A percentile compares a stretch with the other conserved stretches of the same genome.
Evolutionary conservation across 2,329 filamentous ascomycete species (phyloP).

Genomic region (Epichloe gansuensis): DNA sequence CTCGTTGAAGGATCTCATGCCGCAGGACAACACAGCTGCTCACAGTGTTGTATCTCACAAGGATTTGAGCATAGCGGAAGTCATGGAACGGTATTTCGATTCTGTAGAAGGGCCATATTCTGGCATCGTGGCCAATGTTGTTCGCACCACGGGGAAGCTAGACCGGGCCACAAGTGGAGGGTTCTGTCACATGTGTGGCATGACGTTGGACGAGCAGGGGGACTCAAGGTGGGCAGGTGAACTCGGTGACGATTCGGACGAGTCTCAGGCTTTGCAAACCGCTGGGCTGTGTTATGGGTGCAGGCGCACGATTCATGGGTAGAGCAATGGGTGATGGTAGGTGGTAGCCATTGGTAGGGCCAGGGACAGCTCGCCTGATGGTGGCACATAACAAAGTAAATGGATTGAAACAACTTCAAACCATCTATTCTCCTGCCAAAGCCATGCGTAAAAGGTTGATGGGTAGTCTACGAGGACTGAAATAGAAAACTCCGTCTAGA

Average conservation of each 20-base stretch:
- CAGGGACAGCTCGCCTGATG: not conserved
- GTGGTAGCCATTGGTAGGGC: not conserved
- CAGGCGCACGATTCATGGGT: slow-evolving; percentile 48
- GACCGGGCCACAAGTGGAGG: slow-evolving; percentile 30
- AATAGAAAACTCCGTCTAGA: slow-evolving; percentile 8
- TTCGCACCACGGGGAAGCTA: slow-evolving; percentile 79
- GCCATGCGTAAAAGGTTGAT: not conserved
- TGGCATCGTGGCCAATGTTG: slow-evolving; percentile 88
- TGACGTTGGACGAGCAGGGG: slow-evolving; percentile 49
- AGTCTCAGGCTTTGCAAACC: slow-evolving; percentile 12
- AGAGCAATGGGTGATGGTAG: slow-evolving; percentile 5
- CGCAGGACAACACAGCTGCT: slow-evolving; percentile 20
- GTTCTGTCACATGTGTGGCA: slow-evolving; percentile 55
- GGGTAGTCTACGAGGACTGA: not conserved
- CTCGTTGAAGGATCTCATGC: slow-evolving; percentile 36
- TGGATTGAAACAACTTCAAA: not conserved
- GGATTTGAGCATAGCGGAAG: slow-evolving; percentile 76
- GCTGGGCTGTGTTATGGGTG: slow-evolving; percentile 59
- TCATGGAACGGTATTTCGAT: slow-evolving; percentile 81
- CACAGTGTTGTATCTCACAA: slow-evolving; percentile 48
- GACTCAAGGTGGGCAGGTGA: slow-evolving; percentile 51
- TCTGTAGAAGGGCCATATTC: slow-evolving; percentile 72
- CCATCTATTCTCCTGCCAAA: not conserved
- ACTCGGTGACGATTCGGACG: slow-evolving; percentile 33
- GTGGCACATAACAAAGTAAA: not conserved